These are phyloP conservation scores for Citrullus mucosospermus DNA, from an alignment of 306 rosid species.

Conservation along the genomic window DNA sequence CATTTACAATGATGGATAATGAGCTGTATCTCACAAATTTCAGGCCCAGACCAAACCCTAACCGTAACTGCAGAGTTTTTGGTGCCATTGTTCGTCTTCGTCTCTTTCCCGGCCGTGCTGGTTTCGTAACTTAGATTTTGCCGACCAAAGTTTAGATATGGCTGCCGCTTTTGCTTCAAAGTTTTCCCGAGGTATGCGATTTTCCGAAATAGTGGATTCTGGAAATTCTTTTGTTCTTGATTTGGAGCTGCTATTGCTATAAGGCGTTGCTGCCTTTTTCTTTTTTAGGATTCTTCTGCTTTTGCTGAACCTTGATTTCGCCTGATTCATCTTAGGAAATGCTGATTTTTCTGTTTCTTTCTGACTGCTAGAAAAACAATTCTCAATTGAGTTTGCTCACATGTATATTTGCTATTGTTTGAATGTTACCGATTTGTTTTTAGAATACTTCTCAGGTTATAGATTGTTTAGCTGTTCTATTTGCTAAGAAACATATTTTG, in stretches of 20 bases:
- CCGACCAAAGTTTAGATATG: constrained; percentile 1
- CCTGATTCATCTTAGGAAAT: background rate
- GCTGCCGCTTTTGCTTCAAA: constrained; percentile 23
- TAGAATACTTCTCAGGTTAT: background rate
- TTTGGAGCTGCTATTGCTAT: background rate
- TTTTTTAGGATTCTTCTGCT: background rate
- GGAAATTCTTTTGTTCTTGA: background rate
- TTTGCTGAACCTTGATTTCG: background rate
- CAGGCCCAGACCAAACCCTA: background rate
- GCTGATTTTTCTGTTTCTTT: background rate
- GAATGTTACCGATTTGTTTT: background rate
- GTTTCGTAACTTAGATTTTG: background rate
- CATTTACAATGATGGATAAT: background rate
- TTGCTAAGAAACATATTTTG: no score
- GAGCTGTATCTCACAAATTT: background rate
- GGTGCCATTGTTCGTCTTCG: background rate
- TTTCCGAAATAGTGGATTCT: background rate
- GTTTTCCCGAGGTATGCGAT: constrained; percentile 19
- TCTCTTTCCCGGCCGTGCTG: background rate
- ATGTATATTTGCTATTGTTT: background rate
- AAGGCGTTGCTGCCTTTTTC: no score
- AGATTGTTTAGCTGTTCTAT: background rate
- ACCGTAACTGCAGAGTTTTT: background rate
- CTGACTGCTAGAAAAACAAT: background rate
- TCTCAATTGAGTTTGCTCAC: background rate